Base-by-base conservation (phyloP, 768 basidiomycete genomes). In the Naganishia onofrii region DNA sequence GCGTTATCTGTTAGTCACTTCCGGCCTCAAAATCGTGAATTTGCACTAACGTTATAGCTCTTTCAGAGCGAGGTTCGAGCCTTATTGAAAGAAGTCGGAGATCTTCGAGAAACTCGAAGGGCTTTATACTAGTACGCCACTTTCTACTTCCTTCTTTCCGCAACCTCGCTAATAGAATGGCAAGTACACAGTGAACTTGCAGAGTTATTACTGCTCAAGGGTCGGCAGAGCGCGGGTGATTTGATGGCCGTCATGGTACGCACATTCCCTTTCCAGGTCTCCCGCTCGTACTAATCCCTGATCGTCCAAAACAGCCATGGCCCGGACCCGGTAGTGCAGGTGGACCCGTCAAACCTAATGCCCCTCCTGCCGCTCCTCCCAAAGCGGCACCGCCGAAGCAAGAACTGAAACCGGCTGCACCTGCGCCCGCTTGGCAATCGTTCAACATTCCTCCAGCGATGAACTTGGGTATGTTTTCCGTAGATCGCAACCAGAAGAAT, bases 171-270 rank as follows among this genome's bases (percentile, higher is more conserved):
- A 9, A 23, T 13, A 56, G 60, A 5, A 13, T 29, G 0, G 6
- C 38, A 34, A n/a, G n/a, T n/a, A 28, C 28, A 65, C 55, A 78
- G 77, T 74, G 80, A 81, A 54, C 57, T 81, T 28, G 80, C 80
- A 8, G 80, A 81, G 32, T 67, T 81, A 54, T 70, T 79, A 7
- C 71, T 81, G 48, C 76, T 78, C 75, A 81, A 81, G 67, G 80
- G 78, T 0, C 71, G 80, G 53, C 80, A 81, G 67, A 78, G 77
- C 21, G 74, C 74, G 36, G 80, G 80, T 5, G 71, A 72, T 26
- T n/a, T 72, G 36, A 72, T 72, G 71, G 66, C 66, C 28, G 71
- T 72, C 21, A 64, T 63, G 60, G 60, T 63, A 44, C 23, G 60
- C 23, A 63, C 3, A n/a, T 63, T 21, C 17, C 1, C 1, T 2